Percentiles rank a stretch among this genome's conserved stretches.
Conservation (phyloP, 768 basidiomycete genomes). For the Russula sp. region DNA sequence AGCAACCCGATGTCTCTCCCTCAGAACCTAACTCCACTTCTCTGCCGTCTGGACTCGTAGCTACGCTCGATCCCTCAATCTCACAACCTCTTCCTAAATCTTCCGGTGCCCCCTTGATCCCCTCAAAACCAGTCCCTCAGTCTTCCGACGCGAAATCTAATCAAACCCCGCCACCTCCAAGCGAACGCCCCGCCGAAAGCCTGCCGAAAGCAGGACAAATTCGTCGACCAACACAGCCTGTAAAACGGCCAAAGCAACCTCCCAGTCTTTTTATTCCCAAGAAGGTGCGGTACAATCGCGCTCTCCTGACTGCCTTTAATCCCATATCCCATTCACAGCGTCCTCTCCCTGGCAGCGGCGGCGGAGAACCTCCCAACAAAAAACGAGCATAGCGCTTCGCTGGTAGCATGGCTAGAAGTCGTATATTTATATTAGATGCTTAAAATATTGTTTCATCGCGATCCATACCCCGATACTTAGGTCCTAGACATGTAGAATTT, state of each 20-base stretch:
- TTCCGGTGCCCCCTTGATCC: not conserved
- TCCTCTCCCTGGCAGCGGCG: not conserved
- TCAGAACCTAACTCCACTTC: not conserved
- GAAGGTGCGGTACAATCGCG: slow-evolving; percentile 14
- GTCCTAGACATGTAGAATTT: not conserved
- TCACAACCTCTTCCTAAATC: not conserved
- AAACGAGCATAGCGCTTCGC: not conserved
- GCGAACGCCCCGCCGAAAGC: not conserved
- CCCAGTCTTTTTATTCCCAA: slow-evolving; percentile 24
- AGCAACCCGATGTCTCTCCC: not conserved
- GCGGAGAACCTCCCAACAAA: slow-evolving; percentile 11
- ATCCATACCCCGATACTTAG: not conserved
- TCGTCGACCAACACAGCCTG: not conserved
- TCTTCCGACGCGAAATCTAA: slow-evolving; percentile 3
- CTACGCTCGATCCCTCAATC: not conserved
- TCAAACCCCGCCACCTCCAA: not conserved
- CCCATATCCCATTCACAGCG: slow-evolving; percentile 15
- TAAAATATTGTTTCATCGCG: not conserved
- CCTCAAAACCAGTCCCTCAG: not conserved
- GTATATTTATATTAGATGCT: not conserved
- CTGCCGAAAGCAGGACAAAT: not conserved
- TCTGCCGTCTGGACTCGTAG: not conserved
- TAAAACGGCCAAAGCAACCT: slow-evolving; percentile 13
- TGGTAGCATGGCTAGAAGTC: not conserved
- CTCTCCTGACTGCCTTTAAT: slow-evolving; percentile 13